Conservation (phyloP, 805 yeast genomes). For the Lipomyces orientalis region DNA sequence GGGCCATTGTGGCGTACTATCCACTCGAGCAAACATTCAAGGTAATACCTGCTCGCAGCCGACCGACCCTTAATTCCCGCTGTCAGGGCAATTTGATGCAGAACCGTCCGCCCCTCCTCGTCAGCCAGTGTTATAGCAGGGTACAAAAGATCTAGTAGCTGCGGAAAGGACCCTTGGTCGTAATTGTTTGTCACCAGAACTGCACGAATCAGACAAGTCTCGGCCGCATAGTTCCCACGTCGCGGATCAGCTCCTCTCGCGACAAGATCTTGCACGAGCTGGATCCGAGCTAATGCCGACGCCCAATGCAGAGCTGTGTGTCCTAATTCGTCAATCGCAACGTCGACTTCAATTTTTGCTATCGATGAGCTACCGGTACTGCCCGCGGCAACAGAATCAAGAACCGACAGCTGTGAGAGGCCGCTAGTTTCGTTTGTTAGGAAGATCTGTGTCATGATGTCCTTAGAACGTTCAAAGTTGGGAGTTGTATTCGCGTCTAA, state of each 20-base stretch:
- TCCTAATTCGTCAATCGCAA: slow-evolving; percentile 90
- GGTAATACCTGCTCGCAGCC: slow-evolving; percentile 73
- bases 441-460: slow-evolving; percentile 58
- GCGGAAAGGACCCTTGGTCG: slow-evolving; percentile 76
- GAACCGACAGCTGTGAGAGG: slow-evolving; percentile 44
- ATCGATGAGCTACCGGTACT: slow-evolving; percentile 32
- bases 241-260: slow-evolving; percentile 69
- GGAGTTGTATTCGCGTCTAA: slow-evolving; percentile 40
- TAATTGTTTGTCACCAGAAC: slow-evolving; percentile 83
- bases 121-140: slow-evolving; percentile 74
- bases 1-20: slow-evolving; percentile 62
- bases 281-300: slow-evolving; percentile 80
- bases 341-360: slow-evolving; percentile 64
- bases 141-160: slow-evolving; percentile 71
- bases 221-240: slow-evolving; percentile 81
- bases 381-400: slow-evolving; percentile 36
- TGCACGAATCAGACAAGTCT: slow-evolving; percentile 83
- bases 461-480: slow-evolving; percentile 51
- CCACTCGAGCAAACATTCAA: slow-evolving; percentile 78
- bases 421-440: slow-evolving; percentile 50
- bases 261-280: slow-evolving; percentile 72
- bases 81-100: slow-evolving; percentile 85
- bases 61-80: slow-evolving; percentile 78
- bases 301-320: slow-evolving; percentile 97
- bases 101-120: slow-evolving; percentile 72